These are phyloP conservation scores for Alternaria infectoria DNA, from an alignment of 2,329 filamentous ascomycete species.

Conservation along the genomic window DNA sequence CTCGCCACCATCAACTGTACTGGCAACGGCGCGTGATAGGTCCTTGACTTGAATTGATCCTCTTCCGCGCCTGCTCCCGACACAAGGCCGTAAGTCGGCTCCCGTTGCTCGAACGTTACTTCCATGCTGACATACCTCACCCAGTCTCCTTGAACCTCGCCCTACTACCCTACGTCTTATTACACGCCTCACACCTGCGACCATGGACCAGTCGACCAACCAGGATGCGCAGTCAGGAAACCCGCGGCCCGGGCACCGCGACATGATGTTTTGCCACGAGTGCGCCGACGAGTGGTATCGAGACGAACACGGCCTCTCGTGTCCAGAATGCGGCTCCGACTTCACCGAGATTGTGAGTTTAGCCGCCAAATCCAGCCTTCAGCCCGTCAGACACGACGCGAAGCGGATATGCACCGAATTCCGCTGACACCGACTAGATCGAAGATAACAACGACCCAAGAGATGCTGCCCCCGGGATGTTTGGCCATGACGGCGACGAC, in stretches of 20 bases:
- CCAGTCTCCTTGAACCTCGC: conserved; percentile 1
- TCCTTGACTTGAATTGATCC: conserved; percentile 13
- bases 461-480: conserved; percentile 34
- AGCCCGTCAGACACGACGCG: conserved; percentile 4
- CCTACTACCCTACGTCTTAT: conserved; percentile 3
- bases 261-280: conserved; percentile 85
- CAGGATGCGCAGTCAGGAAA: conserved; percentile 23
- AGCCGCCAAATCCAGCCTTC: conserved; percentile 13
- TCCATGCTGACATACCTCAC: conserved; percentile 4
- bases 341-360: conserved; percentile 82
- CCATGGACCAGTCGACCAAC: conserved; percentile 31
- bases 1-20: conserved; percentile 24
- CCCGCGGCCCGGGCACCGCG: conserved; percentile 48
- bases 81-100: conserved; percentile 21
- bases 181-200: conserved; percentile 5
- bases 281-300: conserved; percentile 84
- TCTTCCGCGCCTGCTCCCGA: conserved; percentile 21
- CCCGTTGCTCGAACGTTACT: not conserved
- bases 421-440: conserved; percentile 47
- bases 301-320: conserved; percentile 71
- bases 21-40: conserved; percentile 34
- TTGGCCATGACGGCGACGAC: conserved; percentile 37
- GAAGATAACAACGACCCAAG: conserved; percentile 69
- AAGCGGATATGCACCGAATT: not conserved
- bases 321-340: conserved; percentile 78